Evolutionary conservation across 2,329 filamentous ascomycete genomes (phyloP).

Genomic region (Aspergillus sergii): DNA sequence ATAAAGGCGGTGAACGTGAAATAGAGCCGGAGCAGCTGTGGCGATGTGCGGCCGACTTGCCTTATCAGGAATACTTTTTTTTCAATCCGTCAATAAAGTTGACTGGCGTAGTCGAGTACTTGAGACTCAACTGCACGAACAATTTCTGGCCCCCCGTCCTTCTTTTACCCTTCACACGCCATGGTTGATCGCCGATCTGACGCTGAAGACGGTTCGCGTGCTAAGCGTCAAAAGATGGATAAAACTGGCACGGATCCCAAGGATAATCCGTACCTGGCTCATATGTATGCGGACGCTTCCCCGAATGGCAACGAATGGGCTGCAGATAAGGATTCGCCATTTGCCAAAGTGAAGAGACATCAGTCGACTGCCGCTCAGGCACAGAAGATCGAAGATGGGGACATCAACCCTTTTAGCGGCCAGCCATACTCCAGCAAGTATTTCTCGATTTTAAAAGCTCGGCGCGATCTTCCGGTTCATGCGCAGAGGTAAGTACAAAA

Average conservation of each 20-base stretch:
- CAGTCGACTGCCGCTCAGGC: slow-evolving; percentile 78
- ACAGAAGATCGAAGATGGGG: slow-evolving; percentile 73
- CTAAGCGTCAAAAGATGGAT: slow-evolving; percentile 59
- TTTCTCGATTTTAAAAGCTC: slow-evolving; percentile 81
- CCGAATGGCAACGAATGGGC: slow-evolving; percentile 31
- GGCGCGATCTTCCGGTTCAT: slow-evolving; percentile 86
- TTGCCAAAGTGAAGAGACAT: slow-evolving; percentile 74
- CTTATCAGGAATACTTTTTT: slow-evolving; percentile 32
- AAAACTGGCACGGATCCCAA: slow-evolving; percentile 54
- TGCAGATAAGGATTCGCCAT: slow-evolving; percentile 47
- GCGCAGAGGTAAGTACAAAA: slow-evolving; percentile 70
- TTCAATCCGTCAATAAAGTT: slow-evolving; percentile 7
- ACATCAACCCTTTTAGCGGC: slow-evolving; percentile 83
- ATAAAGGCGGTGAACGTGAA: neutral
- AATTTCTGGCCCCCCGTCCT: slow-evolving; percentile 12
- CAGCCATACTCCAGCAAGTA: slow-evolving; percentile 77
- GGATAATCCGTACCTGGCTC: slow-evolving; percentile 86
- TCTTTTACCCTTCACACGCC: slow-evolving; percentile 18
- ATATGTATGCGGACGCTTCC: slow-evolving; percentile 69
- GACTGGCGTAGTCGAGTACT: neutral
- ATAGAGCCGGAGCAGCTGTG: slow-evolving; percentile 23
- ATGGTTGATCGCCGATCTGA: slow-evolving; percentile 63
- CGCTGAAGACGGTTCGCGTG: slow-evolving; percentile 51
- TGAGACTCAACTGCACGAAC: slow-evolving; percentile 15
- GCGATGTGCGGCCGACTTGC: slow-evolving; percentile 34